Percentiles rank a stretch among this genome's conserved stretches.
Evolutionary conservation across 352 stramenopile species (phyloP).

Genomic region (Blastocystis sp.): DNA sequence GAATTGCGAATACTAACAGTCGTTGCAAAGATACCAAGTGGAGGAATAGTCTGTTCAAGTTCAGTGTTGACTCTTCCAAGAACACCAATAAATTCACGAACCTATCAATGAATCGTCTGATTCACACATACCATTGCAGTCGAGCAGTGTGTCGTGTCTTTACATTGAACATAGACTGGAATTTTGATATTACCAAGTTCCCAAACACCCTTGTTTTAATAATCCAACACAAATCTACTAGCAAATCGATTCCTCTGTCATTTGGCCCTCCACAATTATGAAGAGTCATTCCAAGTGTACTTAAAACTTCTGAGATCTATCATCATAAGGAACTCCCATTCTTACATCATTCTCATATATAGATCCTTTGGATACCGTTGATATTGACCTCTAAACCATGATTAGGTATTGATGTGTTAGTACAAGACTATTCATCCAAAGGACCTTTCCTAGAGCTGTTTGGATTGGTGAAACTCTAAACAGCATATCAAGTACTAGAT

Average conservation of each 20-base stretch:
- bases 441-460: not conserved
- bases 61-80: not conserved
- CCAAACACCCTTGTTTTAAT: not conserved
- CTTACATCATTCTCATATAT: not conserved
- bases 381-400: not conserved
- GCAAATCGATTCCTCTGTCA: conserved; percentile 9
- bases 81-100: conserved; percentile 17
- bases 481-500: not conserved
- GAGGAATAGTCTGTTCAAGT: not conserved
- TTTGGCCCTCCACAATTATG: conserved; percentile 13
- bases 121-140: not conserved
- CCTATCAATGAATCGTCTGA: not conserved
- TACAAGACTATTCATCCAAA: not conserved
- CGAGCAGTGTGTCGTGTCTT: not conserved
- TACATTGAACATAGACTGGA: conserved; percentile 20
- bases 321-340: not conserved
- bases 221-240: not conserved
- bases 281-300: not conserved
- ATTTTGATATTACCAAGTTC: not conserved
- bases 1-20: not conserved
- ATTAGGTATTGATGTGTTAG: not conserved
- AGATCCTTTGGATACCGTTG: conserved; percentile 1
- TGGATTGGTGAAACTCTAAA: not conserved
- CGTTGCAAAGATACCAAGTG: not conserved
- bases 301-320: not conserved